Conservation (phyloP, 2,329 filamentous ascomycete genomes). For the Xylariomycetidae sp. region DNA sequence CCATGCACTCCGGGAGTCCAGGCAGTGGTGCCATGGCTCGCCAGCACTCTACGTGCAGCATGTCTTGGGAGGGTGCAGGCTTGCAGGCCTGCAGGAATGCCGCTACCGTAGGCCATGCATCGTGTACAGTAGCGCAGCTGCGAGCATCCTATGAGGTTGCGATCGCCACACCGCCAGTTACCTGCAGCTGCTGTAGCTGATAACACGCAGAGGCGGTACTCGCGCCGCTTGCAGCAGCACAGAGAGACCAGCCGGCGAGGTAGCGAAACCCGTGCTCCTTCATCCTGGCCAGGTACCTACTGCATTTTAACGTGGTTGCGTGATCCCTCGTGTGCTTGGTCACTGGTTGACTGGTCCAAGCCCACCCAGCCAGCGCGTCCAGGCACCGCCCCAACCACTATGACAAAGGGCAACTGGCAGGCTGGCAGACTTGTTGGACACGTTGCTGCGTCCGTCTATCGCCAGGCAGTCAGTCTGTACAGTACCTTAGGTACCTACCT, state of each 20-base stretch:
- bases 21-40: too few relatives aligned
- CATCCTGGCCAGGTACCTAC: too few relatives aligned
- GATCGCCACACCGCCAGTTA: conserved; percentile 26
- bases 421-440: conserved; percentile 19
- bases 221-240: conserved; percentile 4
- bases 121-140: conserved; percentile 21
- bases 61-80: too few relatives aligned
- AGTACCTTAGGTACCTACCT: too few relatives aligned
- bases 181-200: conserved; percentile 17
- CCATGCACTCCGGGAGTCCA: too few relatives aligned
- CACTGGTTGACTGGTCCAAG: conserved; percentile 6
- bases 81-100: conserved; percentile 14
- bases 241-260: conserved; percentile 14
- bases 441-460: conserved; percentile 24
- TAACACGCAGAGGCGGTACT: conserved; percentile 9
- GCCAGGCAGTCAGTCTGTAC: too few relatives aligned
- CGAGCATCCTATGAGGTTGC: conserved; percentile 9
- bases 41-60: too few relatives aligned
- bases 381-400: conserved; percentile 9
- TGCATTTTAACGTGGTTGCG: conserved; percentile 5
- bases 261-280: conserved; percentile 13
- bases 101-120: conserved; percentile 21
- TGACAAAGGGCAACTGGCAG: conserved; percentile 6
- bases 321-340: too few relatives aligned
- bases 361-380: neutral